Evolutionary conservation across 2,329 filamentous ascomycete species (phyloP).

Genomic region (Orbilia quercus): DNA sequence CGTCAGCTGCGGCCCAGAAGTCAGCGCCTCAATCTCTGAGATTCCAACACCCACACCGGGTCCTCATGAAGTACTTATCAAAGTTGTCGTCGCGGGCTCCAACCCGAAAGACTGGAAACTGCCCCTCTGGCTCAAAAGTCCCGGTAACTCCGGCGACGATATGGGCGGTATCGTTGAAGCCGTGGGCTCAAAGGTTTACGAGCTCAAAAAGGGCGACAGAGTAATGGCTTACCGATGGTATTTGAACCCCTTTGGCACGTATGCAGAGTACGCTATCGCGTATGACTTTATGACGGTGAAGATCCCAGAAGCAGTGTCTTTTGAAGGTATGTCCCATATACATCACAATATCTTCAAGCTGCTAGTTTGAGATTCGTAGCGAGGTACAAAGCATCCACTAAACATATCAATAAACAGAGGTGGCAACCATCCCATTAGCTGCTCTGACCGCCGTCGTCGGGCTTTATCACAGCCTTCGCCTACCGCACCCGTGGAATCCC

Average conservation of each 20-base stretch:
- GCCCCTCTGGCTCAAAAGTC: conserved; percentile 17
- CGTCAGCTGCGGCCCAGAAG: conserved; percentile 57
- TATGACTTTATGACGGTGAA: conserved; percentile 70
- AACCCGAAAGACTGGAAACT: conserved; percentile 61
- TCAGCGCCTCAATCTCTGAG: conserved; percentile 47
- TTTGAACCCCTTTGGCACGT: conserved; percentile 60
- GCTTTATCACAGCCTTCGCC: conserved; percentile 65
- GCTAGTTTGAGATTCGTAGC: background rate
- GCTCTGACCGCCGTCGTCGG: conserved; percentile 65
- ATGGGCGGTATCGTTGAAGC: conserved; percentile 59
- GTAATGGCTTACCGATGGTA: conserved; percentile 65
- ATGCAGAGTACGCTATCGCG: conserved; percentile 64
- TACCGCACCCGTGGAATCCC: conserved; percentile 68
- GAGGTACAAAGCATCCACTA: conserved; percentile 1
- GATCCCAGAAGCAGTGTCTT: conserved; percentile 66
- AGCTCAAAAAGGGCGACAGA: conserved; percentile 64
- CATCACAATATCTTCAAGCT: too few relatives aligned
- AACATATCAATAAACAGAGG: conserved; percentile 60
- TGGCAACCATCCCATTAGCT: conserved; percentile 65
- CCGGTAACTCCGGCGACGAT: conserved; percentile 62
- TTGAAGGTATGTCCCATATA: conserved; percentile 64
- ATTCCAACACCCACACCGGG: conserved; percentile 61
- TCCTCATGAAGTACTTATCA: conserved; percentile 61
- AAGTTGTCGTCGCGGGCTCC: conserved; percentile 61
- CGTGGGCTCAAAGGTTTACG: conserved; percentile 34